Conservation (phyloP, 176 grass and related monocot genomes). For the Oryza nivara region DNA sequence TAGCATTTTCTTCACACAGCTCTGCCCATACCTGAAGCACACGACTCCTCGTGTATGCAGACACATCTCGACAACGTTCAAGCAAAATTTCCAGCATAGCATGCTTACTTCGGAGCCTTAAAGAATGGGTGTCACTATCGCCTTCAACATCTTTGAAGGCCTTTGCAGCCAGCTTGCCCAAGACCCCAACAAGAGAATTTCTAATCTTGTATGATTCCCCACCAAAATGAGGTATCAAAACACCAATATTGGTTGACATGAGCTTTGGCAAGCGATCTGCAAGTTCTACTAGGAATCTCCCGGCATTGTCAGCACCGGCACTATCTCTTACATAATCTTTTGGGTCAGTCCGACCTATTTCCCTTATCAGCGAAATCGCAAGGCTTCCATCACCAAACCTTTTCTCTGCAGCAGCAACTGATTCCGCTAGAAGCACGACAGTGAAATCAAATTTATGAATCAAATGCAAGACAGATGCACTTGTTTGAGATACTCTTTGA, state of each 20-base stretch:
- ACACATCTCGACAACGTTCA: slow-evolving; percentile 90
- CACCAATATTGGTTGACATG: slow-evolving; percentile 87
- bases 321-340: slow-evolving; percentile 88
- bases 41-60: slow-evolving; percentile 92
- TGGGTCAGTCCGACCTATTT: slow-evolving; percentile 83
- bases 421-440: slow-evolving; percentile 71
- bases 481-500: slow-evolving; percentile 76
- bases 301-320: slow-evolving; percentile 82
- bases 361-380: slow-evolving; percentile 75
- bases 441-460: slow-evolving; percentile 86
- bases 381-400: slow-evolving; percentile 86
- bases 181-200: slow-evolving; percentile 91
- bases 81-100: slow-evolving; percentile 93
- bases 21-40: slow-evolving; percentile 98
- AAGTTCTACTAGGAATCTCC: slow-evolving; percentile 87
- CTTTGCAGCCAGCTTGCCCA: slow-evolving; percentile 84
- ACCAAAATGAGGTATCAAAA: slow-evolving; percentile 92
- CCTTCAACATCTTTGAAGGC: slow-evolving; percentile 89
- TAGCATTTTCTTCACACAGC: slow-evolving; percentile 84
- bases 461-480: slow-evolving; percentile 81
- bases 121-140: slow-evolving; percentile 63
- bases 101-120: slow-evolving; percentile 80
- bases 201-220: slow-evolving; percentile 98
- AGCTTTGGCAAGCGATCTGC: slow-evolving; percentile 74
- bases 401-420: slow-evolving; percentile 74